A percentile compares a stretch with the other conserved stretches of the same genome.
Evolutionary conservation across 1,284 basidiomycete genomes (phyloP).

Genomic region (Coniophora puteana): DNA sequence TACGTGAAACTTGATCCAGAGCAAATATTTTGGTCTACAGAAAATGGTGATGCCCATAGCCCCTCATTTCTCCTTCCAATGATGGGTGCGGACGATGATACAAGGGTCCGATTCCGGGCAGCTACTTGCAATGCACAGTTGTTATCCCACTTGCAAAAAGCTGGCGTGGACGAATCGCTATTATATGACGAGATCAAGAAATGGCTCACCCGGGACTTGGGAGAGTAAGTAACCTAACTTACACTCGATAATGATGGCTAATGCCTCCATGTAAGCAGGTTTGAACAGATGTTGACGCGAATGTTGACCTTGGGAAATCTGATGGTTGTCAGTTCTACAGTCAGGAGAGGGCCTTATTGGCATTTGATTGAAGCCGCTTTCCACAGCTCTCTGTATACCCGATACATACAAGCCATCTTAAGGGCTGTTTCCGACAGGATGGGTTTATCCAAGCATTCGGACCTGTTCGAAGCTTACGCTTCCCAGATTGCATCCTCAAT

Average conservation of each 20-base stretch:
- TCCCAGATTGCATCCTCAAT: constrained; percentile 73
- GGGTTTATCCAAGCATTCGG: constrained; percentile 61
- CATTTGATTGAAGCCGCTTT: constrained; percentile 76
- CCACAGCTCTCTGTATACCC: constrained; percentile 42
- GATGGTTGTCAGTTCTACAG: constrained; percentile 76
- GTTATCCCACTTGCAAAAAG: constrained; percentile 40
- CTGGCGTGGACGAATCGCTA: constrained; percentile 25
- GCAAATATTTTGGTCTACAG: constrained; percentile 45
- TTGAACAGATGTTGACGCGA: constrained; percentile 78
- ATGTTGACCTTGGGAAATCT: constrained; percentile 80
- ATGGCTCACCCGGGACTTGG: constrained; percentile 38
- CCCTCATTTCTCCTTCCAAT: constrained; percentile 49
- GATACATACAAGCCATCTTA: constrained; percentile 67
- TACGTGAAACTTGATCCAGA: constrained; percentile 62
- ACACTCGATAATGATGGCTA: constrained; percentile 5
- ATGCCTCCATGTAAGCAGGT: constrained; percentile 35
- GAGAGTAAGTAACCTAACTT: constrained; percentile 47
- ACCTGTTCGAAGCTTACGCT: constrained; percentile 78
- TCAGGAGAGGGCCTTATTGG: constrained; percentile 86
- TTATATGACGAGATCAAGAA: constrained; percentile 45
- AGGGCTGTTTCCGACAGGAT: constrained; percentile 61
- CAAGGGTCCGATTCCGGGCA: constrained; percentile 82
- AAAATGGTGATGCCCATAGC: constrained; percentile 28
- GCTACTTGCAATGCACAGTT: constrained; percentile 62
- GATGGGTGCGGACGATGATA: constrained; percentile 68